A percentile compares a stretch with the other conserved stretches of the same genome.
phyloP scores from a whole-genome alignment of 768 basidiomycete genomes.

The Auriscalpium microsporum region DNA sequence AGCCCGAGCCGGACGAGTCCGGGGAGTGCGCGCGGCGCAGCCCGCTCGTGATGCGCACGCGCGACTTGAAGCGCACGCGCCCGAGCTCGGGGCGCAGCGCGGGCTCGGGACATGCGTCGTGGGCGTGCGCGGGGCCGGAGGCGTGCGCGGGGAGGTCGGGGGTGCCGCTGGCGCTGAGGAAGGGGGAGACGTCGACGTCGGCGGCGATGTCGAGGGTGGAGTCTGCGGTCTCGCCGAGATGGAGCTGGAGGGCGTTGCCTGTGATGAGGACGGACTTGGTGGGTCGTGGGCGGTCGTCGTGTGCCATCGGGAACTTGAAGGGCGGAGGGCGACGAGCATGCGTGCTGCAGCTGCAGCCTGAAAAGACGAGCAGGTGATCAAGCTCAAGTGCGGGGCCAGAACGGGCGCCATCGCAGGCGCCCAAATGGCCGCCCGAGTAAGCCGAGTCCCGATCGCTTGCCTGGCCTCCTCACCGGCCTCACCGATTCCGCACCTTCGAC shows the following conservation, averaged over 20 bases:
- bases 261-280: conserved; percentile 24
- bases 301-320: neutral
- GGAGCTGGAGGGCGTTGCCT: conserved; percentile 24
- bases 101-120: neutral
- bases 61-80: conserved; percentile 60
- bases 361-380: no score
- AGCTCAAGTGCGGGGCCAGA: no score
- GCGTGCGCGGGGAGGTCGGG: conserved; percentile 13
- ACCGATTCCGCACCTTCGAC: neutral
- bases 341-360: neutral
- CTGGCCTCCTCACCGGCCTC: neutral
- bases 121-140: neutral
- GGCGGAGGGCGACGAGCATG: neutral
- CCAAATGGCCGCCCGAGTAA: neutral
- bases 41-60: conserved; percentile 73
- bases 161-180: conserved; percentile 14
- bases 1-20: conserved; percentile 14
- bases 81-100: conserved; percentile 10
- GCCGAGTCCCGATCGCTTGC: neutral
- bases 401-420: neutral
- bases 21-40: conserved; percentile 30
- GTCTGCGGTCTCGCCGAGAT: conserved; percentile 24
- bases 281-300: neutral
- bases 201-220: neutral
- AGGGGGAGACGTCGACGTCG: neutral